Base-by-base conservation (phyloP, 2,329 filamentous ascomycete genomes). In the Penicillium frequentans region DNA sequence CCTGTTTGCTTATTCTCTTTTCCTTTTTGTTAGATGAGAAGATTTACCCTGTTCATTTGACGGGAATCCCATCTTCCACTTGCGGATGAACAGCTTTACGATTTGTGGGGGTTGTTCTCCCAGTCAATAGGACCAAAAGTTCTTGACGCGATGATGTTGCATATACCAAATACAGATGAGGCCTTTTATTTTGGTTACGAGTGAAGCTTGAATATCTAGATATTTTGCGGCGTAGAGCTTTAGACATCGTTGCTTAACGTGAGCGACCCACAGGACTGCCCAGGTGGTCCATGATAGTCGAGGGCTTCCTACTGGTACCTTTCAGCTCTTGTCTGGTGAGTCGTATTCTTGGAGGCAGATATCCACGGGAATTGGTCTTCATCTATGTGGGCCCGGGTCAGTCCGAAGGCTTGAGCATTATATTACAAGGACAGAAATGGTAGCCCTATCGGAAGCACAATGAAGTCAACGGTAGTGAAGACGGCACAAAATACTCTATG, bases 71-170 rank as follows among this genome's bases (percentile, higher is more conserved):
- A 48, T 55, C 56, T 44, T 56, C 52, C 55, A 51, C 59, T 58
- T 54, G 59, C 59, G 56, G 58, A 61, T 54, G 52, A 63, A 55
- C 57, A 56, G 52, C 54, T 58, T 58, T 63, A 63, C 52, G 60
- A 64, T 61, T 56, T 63, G 56, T 57, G 59, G 57, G 55, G 55
- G 35, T 56, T 49, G 31, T 58, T 54, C 54, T 60, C 60, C 54
- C 59, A 49, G 56, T 67, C 60, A 66, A 59, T 62, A 61, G 63
- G 60, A 61, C 58, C 52, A 66, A 67, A 67, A 64, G 63, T 64
- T 64, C 61, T 66, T 64, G 63, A 66, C 61, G 60, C 64, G 61
- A 66, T 66, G 63, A 67, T 67, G 46, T 59, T 63, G 59, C 59
- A 66, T 64, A 63, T 67, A 64, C 56, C 63, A 54, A 64, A 64